A percentile compares a stretch with the other conserved stretches of the same genome.
Evolutionary conservation across 164 flowering plant genomes (phyloP).

Genomic region (Aristolochia californica): DNA sequence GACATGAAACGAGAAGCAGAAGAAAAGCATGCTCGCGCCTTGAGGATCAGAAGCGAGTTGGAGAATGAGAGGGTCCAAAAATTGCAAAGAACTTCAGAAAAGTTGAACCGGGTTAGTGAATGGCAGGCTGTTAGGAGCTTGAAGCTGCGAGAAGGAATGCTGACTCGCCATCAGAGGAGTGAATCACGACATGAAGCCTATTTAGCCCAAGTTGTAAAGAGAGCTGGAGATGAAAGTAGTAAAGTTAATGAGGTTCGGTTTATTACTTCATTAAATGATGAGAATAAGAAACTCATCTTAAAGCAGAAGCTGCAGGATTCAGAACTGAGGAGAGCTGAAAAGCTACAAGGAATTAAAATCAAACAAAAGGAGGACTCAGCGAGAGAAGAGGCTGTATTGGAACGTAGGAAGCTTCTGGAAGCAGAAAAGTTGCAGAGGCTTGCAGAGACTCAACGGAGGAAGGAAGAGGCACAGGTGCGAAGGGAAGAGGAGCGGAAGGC

Average conservation of each 20-base stretch:
- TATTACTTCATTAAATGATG: slow-evolving; percentile 93
- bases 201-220: slow-evolving; percentile 84
- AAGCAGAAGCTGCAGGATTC: slow-evolving; percentile 89
- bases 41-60: slow-evolving; percentile 72
- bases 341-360: slow-evolving; percentile 62
- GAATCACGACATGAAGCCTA: slow-evolving; percentile 89
- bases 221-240: slow-evolving; percentile 96
- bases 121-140: slow-evolving; percentile 83
- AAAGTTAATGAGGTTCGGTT: slow-evolving; percentile 97
- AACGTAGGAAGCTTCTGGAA: slow-evolving; percentile 76
- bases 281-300: slow-evolving; percentile 71
- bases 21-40: slow-evolving; percentile 93
- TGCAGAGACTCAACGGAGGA: slow-evolving; percentile 80
- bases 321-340: slow-evolving; percentile 92
- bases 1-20: slow-evolving; percentile 86
- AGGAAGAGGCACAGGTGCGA: slow-evolving; percentile 89
- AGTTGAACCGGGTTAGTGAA: slow-evolving; percentile 82
- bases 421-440: slow-evolving; percentile 94
- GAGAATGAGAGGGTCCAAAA: slow-evolving; percentile 87
- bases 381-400: slow-evolving; percentile 93
- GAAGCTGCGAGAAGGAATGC: slow-evolving; percentile 80
- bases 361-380: slow-evolving; percentile 95
- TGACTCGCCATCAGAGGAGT: slow-evolving; percentile 85
- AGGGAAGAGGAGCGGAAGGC: slow-evolving; percentile 95
- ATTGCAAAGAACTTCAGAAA: slow-evolving; percentile 82